Evolutionary conservation across 108 stramenopile genomes (phyloP), one percentile per base, ranked within the genome.

Genomic region (Nitzschia sp.): DNA sequence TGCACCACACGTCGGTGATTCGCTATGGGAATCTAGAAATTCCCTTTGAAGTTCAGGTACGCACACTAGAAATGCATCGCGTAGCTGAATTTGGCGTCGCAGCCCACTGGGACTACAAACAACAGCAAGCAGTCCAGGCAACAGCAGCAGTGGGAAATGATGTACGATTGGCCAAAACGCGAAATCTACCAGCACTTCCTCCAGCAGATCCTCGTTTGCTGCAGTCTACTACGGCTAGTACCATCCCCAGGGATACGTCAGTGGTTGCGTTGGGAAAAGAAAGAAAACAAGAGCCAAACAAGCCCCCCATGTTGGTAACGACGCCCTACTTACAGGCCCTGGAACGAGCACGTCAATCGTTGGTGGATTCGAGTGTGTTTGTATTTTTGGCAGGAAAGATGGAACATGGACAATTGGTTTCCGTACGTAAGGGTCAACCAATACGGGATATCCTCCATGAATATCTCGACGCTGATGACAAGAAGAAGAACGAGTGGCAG

Each of bases 51-150:
- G 85, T 95, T 2, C 91, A 95, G 70, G 78, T 96, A 8, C 86
- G 96, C 42, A 93, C 85, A 17, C 79, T 83, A 66, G 87, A 85
- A 54, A 96, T 96, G 96, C 91, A 96, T 71, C 69, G 66, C 11
- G 70, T 89, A 23, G 94, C 93, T 1, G 96, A 96, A 68, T 91
- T 78, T 75, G 95, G 95, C 1, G 74, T 88, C 21, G 95, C 95
- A 6, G 91, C 92, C 0, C 95, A 96, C 72, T 93, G 88, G 87
- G 77, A 81, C 47, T 93, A 93, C 75, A 93, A 93, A 56, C 68
- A 81, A 36, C 59, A 29, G 18, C 23, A 38, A 77, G 17, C 31
- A 4, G 1, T 17, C 32, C 18, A 45, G 35, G 2, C 11, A 3
- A 2, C 29, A 17, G 11, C 72, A 56, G 27, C 72, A 54, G 60